phyloP scores from a whole-genome alignment of 73 alveolate genomes.

The Tetrahymena elliotti region DNA sequence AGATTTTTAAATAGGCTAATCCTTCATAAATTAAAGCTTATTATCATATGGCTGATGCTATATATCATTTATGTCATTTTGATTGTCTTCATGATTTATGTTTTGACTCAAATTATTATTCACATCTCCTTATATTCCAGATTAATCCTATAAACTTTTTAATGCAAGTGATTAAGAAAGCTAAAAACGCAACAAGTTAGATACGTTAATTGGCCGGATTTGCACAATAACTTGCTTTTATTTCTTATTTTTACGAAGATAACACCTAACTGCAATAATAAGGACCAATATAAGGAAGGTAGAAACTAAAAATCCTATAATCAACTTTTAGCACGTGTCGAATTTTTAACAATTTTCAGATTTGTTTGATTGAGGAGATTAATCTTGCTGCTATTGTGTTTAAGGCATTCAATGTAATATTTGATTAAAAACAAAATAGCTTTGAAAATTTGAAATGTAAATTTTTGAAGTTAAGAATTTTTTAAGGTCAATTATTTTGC shows the following conservation, averaged over 20 bases:
- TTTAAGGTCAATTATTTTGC: not conserved
- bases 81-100: not conserved
- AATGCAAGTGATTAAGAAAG: not conserved
- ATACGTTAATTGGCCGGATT: not conserved
- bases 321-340: conserved; percentile 1
- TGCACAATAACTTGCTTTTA: not conserved
- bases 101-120: not conserved
- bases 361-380: not conserved
- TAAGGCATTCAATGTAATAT: not conserved
- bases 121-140: not conserved
- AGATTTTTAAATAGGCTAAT: not conserved
- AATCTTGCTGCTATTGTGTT: not conserved
- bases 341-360: not conserved
- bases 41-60: not conserved
- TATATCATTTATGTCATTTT: not conserved
- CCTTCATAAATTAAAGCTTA: not conserved
- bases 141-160: not conserved
- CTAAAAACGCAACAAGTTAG: not conserved
- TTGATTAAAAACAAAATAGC: not conserved
- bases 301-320: not conserved
- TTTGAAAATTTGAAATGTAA: not conserved
- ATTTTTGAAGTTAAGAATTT: not conserved
- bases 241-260: not conserved
- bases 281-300: not conserved
- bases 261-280: not conserved